Base-by-base conservation (phyloP, 805 yeast genomes). In the Cyberlindnera saturnus region DNA sequence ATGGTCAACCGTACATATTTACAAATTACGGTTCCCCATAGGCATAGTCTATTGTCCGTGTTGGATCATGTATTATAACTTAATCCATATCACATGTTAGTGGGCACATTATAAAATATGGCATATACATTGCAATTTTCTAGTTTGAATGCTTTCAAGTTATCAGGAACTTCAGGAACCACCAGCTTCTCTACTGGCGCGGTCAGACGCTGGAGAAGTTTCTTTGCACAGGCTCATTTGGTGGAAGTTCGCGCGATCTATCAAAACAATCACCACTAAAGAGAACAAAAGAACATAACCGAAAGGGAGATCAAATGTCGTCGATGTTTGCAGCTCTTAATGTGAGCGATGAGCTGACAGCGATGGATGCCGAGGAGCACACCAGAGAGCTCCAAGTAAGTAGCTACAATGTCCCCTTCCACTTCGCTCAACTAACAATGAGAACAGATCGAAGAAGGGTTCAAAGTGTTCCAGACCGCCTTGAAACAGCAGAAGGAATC, bases 321-420 rank as follows among this genome's bases (percentile, higher is more conserved):
- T 90, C 46, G 41, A 5, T 31, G 19, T 49, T 91, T 61, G 73
- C 81, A 29, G 95, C 98, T 2, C 71, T 90, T 36, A 91, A 91
- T 56, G 65, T 82, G 37, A 75, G 75, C 34, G 91, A 84, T 44
- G 95, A 86, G 56, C 86, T 84, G 40, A 64, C 75, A 5, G 64
- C 64, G 16, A 68, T 77, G 31, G 91, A 86, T 49, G 84, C 82
- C 30, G 96, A 90, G 50, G 91, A 88, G 50, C 96, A 89, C 56
- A 84, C 97, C 1, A 70, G 96, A 38, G 99, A 93, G 59, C 68
- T 91, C 19, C 97, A 91, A 55, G 76, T 77, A 34, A 11, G 60
- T 47, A 8, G 20, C 16, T 15, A 15, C 5, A 7, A 23, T 14
- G n/a, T 32, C 23, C 15, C 34, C 17, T 15, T 23, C 9, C 15